Evolutionary conservation across 1,284 basidiomycete species (phyloP), one percentile per base, ranked within the genome.

Genomic region (Sparassis latifolia): DNA sequence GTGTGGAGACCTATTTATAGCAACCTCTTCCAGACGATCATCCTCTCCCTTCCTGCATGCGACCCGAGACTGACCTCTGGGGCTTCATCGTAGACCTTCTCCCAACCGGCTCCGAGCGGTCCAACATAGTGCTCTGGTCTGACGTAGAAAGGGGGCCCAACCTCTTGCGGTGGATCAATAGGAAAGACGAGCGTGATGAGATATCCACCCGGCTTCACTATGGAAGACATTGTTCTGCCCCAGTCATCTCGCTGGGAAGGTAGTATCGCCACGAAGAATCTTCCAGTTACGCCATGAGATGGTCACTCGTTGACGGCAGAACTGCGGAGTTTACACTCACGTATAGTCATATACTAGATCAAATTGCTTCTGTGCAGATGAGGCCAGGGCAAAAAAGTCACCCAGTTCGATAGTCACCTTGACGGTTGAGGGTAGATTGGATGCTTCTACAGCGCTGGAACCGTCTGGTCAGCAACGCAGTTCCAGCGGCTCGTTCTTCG

Each of bases 211-310:
- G 77, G 71, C 52, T 78, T 81, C 48, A 85, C 64, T 28, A 90
- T 64, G 9, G 67, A 62, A 2, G 67, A 62, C 70, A 89, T 82
- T 55, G 80, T 73, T 10, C 59, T 53, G 2, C 76, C 82, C 86
- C 85, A 89, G n/a, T 74, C 69, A 0, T 57, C 44, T 7, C 86
- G 75, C 27, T 69, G 69, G 2, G 66, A 57, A 0, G 82, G 85
- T 0, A 78, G 78, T 7, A 88, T 80, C 0, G 85, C 85, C 32
- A 84, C 82, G 55, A 88, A 86, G 66, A 88, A 87, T 86, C 53
- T 5, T 10, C 3, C 20, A 31, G 28, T 31, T 31, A 10, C 28
- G 20, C 10, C n/a, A n/a, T n/a, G n/a, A n/a, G n/a, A n/a, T 32
- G n/a, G 2, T 28, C 29, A 46, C 20, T 27, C 5, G 5, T 28